Percentiles rank a stretch among this genome's conserved stretches.
These are phyloP conservation scores for Ulota crispa DNA, from an alignment of 225 moss, liverwort and hornwort genomes.

Conservation along the genomic window DNA sequence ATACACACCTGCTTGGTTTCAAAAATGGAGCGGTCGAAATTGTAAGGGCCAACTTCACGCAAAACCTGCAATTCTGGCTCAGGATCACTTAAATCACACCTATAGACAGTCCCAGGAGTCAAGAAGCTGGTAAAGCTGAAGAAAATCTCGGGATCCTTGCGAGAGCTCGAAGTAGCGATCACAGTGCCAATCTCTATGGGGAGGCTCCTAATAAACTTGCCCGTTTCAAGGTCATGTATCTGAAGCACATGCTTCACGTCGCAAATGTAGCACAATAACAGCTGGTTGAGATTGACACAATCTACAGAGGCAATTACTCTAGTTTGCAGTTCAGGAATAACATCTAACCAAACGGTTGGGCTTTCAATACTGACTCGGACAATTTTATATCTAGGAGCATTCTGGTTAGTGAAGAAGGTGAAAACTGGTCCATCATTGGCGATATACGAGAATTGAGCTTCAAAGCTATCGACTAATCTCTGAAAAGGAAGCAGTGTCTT, in stretches of 20 bases:
- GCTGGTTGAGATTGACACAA: constrained; percentile 76
- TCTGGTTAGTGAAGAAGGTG: constrained; percentile 69
- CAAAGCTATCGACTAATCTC: constrained; percentile 77
- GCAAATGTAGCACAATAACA: constrained; percentile 78
- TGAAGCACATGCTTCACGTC: constrained; percentile 88
- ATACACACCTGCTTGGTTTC: constrained; percentile 68
- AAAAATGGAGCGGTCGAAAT: constrained; percentile 69
- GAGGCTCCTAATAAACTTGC: constrained; percentile 47
- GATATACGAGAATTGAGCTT: constrained; percentile 64
- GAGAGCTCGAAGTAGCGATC: constrained; percentile 55
- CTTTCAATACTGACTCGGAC: constrained; percentile 55
- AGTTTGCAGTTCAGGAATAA: constrained; percentile 66
- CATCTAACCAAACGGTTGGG: constrained; percentile 65
- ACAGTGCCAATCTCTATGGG: constrained; percentile 83
- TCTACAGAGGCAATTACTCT: constrained; percentile 68
- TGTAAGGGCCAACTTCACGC: constrained; percentile 60
- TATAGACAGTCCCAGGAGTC: constrained; percentile 72
- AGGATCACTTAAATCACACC: constrained; percentile 54
- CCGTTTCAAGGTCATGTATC: constrained; percentile 68
- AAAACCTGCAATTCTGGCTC: constrained; percentile 51
- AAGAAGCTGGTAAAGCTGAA: constrained; percentile 89
- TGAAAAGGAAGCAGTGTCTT: constrained; percentile 61
- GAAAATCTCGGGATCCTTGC: constrained; percentile 64
- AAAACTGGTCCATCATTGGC: constrained; percentile 81
- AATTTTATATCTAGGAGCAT: constrained; percentile 74